Evolutionary conservation across 768 basidiomycete genomes (phyloP), one percentile per base, ranked within the genome.

Genomic region (Tricholoma matsutake): DNA sequence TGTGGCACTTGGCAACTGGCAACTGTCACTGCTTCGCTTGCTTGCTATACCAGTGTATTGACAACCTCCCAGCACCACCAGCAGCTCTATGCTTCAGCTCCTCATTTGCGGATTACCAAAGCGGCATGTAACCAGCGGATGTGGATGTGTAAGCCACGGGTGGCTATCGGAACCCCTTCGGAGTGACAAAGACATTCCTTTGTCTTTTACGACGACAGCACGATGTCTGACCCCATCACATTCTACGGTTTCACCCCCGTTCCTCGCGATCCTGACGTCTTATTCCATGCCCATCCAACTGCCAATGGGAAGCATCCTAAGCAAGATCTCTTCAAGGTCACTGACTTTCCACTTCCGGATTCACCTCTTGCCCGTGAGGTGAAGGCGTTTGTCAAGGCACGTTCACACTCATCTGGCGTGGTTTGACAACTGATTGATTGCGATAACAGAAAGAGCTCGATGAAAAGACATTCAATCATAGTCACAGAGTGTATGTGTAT

Each of bases 221-320:
- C 20, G 8, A 71, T 70, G 69, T 22, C 65, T 31, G 67, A 72
- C 60, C 63, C 66, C 34, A 54, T 77, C 45, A 59, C 64, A 32
- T 73, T 76, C 63, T 83, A 81, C 61, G 82, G 83, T 11, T 83
- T 80, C 62, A 78, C 76, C 3, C 76, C 81, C 37, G 79, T 83
- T 41, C 73, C 79, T 13, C 74, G 81, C 57, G 78, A 82, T 64
- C 79, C 81, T 8, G 80, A 79, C 16, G 71, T 79, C 7, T 73
- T 84, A n/a, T 80, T 83, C 66, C 73, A 74, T 31, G 72, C 73
- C 28, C 78, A 80, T 58, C 78, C 78, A 25, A 80, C 79, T 11
- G 78, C 78, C 25, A 73, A 71, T 54, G 77, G 79, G 2, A 69
- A 73, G 60, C 67, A 73, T 57, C 76, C 81, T 25, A 75, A 81